Conservation (phyloP, 1,139 yeast genomes). For the Arxiozyma slooffiae region DNA sequence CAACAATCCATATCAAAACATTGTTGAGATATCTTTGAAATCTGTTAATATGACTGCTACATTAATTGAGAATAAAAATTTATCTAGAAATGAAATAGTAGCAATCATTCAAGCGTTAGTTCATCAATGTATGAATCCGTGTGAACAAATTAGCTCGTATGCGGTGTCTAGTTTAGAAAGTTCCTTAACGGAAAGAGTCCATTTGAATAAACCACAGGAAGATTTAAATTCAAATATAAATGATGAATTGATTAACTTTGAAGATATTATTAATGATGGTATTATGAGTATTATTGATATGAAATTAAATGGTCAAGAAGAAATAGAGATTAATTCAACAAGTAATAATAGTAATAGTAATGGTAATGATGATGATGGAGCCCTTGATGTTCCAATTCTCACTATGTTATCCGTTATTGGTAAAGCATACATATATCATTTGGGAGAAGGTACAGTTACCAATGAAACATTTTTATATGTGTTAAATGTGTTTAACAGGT, state of each 20-base stretch:
- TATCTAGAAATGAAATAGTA: constrained; percentile 33
- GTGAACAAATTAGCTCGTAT: constrained; percentile 59
- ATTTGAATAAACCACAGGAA: constrained; percentile 22
- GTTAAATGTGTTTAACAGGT: constrained; percentile 41
- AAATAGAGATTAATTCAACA: neutral
- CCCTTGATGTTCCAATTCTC: constrained; percentile 13
- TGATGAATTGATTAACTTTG: constrained; percentile 29
- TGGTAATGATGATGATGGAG: neutral
- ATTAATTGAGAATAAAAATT: constrained; percentile 30
- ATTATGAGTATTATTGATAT: constrained; percentile 66
- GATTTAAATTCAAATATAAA: neutral
- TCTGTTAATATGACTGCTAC: constrained; percentile 55
- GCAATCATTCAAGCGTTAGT: constrained; percentile 71
- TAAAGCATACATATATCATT: constrained; percentile 59
- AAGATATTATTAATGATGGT: constrained; percentile 59
- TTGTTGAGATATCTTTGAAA: constrained; percentile 49
- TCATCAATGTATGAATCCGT: constrained; percentile 82
- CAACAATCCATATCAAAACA: constrained; percentile 43
- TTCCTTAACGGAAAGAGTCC: constrained; percentile 34
- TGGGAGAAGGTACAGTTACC: constrained; percentile 34
- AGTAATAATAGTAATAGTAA: no score
- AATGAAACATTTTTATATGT: constrained; percentile 40
- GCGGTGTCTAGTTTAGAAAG: constrained; percentile 51
- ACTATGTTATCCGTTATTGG: constrained; percentile 62
- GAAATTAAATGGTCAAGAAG: constrained; percentile 1